These are phyloP conservation scores for Cyberlindnera bimundalis DNA, from an alignment of 805 yeast species.

Conservation along the genomic window DNA sequence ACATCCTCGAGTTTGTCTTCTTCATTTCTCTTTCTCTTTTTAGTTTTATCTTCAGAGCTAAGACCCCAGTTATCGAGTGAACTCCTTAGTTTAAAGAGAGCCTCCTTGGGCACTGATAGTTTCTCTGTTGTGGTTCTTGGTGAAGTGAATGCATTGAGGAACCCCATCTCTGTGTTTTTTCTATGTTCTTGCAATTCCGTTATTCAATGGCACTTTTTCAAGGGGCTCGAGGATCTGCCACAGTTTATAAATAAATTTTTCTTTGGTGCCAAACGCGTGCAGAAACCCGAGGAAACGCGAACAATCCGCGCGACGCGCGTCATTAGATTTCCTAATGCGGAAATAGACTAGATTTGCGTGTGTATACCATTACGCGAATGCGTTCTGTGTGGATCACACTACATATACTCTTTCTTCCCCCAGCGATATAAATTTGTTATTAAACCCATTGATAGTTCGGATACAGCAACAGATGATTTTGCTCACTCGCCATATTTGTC, in stretches of 20 bases:
- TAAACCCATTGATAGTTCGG: no score
- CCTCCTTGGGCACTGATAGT: background rate
- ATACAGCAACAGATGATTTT: no score
- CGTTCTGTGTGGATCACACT: background rate
- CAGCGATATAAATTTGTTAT: no score
- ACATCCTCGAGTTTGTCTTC: background rate
- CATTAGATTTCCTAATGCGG: conserved; percentile 14
- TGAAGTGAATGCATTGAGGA: background rate
- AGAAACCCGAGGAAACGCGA: no score
- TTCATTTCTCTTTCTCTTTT: conserved; percentile 2
- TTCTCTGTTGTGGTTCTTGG: background rate
- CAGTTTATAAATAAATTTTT: conserved; percentile 1
- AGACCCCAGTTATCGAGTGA: background rate
- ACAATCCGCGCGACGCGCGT: conserved; percentile 9
- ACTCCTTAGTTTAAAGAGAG: background rate
- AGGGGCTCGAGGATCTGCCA: background rate
- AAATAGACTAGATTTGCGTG: conserved; percentile 8
- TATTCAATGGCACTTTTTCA: background rate
- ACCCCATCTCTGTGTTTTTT: background rate
- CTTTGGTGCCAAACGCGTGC: conserved; percentile 1
- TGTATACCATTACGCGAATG: background rate
- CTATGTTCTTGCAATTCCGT: background rate
- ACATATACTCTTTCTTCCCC: no score
- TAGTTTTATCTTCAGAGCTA: background rate
- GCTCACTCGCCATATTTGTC: no score